Conservation (phyloP, 140 eudicot species). For the Ambrosia hybrid region DNA sequence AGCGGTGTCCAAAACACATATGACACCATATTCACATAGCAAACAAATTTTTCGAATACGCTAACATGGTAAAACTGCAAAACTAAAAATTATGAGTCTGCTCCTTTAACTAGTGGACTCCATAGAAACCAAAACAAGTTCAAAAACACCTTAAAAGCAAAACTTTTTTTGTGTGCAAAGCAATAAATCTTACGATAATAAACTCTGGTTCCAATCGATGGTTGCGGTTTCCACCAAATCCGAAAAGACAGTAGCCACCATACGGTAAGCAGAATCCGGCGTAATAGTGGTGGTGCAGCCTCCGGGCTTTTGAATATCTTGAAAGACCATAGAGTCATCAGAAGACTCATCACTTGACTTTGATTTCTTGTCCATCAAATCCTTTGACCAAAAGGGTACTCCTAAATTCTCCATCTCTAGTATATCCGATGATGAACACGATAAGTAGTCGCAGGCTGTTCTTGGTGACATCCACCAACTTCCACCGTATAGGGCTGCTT, state of each 20-base stretch:
- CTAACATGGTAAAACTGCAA: too few relatives aligned
- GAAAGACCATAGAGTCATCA: conserved; percentile 25
- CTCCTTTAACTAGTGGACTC: too few relatives aligned
- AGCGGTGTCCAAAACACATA: too few relatives aligned
- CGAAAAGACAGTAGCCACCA: conserved; percentile 36
- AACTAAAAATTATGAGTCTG: too few relatives aligned
- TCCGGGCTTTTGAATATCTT: conserved; percentile 15
- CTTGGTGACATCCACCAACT: conserved; percentile 69
- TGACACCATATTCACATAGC: too few relatives aligned
- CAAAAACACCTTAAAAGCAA: too few relatives aligned
- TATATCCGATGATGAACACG: conserved; percentile 26
- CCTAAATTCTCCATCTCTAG: conserved; percentile 40
- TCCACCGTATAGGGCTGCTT: conserved; percentile 61
- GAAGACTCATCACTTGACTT: conserved; percentile 53
- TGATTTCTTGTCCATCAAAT: conserved; percentile 40
- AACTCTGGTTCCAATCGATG: conserved; percentile 58
- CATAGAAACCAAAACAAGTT: too few relatives aligned
- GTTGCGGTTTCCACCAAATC: conserved; percentile 1
- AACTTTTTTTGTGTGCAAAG: conserved; percentile 22
- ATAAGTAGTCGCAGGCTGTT: conserved; percentile 41
- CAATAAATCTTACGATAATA: conserved; percentile 53
- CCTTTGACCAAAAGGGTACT: conserved; percentile 32
- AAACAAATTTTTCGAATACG: too few relatives aligned
- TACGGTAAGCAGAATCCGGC: conserved; percentile 54
- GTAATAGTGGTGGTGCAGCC: conserved; percentile 15